phyloP scores from a whole-genome alignment of 1,284 basidiomycete genomes.

The Marasmius tenuissimus region DNA sequence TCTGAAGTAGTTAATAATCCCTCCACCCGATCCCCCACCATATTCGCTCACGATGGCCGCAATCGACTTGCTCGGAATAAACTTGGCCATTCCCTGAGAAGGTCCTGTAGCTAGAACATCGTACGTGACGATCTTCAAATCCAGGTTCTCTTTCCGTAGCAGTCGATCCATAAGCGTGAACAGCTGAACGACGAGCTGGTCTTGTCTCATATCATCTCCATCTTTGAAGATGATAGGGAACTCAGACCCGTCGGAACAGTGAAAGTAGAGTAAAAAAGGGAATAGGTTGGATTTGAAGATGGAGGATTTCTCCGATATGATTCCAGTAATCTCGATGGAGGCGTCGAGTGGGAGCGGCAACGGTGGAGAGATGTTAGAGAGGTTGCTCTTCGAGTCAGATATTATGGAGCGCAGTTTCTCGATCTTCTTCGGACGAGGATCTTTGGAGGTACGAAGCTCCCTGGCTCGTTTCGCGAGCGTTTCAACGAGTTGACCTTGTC shows the following conservation, averaged over 20 bases:
- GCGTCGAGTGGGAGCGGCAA: constrained; percentile 91
- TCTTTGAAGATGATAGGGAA: constrained; percentile 99
- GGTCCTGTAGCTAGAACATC: constrained; percentile 93
- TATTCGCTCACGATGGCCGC: constrained; percentile 92
- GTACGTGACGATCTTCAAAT: constrained; percentile 91
- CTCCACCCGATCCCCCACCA: constrained; percentile 45
- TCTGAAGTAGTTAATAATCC: constrained; percentile 85
- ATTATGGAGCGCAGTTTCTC: constrained; percentile 88
- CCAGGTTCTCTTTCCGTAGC: constrained; percentile 92
- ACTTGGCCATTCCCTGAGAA: constrained; percentile 95
- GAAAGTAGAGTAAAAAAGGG: constrained; percentile 89
- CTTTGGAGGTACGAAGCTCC: constrained; percentile 88
- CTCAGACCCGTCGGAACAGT: constrained; percentile 72
- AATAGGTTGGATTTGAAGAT: constrained; percentile 98
- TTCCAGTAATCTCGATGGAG: constrained; percentile 76
- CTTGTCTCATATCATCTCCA: constrained; percentile 97
- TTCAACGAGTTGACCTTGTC: constrained; percentile 87
- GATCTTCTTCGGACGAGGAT: constrained; percentile 94
- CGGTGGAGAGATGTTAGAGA: constrained; percentile 67
- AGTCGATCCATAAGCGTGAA: constrained; percentile 98
- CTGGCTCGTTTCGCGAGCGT: constrained; percentile 82
- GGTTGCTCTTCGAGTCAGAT: constrained; percentile 81
- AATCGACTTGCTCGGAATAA: constrained; percentile 93
- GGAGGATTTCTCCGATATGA: constrained; percentile 88
- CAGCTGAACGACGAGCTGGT: constrained; percentile 95